Evolutionary conservation across 2,329 filamentous ascomycete genomes (phyloP), one percentile per base, ranked within the genome.

Genomic region (Sclerotiophoma versabilis): DNA sequence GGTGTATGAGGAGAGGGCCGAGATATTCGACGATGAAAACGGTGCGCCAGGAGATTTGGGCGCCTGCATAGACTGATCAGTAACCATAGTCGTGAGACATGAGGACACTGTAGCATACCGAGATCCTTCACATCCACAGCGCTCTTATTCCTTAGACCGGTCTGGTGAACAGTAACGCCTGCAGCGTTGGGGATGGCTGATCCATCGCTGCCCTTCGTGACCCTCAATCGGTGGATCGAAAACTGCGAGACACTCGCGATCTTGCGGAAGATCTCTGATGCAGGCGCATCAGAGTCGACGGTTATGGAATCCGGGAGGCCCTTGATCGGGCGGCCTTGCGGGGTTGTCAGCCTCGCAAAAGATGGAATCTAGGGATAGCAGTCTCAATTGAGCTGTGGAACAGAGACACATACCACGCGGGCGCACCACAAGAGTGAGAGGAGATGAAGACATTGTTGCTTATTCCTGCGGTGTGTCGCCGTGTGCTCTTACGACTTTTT

Each of bases 1-100:
- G 84, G 79, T 97, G 93, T 79, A 98, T 90, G 69, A 97, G 78
- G 68, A 98, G 84, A 5, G 95, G 95, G 4, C 95, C 95, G 62
- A 95, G 79, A 77, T 99, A 99, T 79, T 99, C 95, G 80, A 97
- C 87, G 59, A 97, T 80, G 81, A 93, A 99, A 75, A 98, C 93
- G 57, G 91, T 95, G 61, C 87, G 88, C 95, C 95, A 99, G 59
- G 86, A 87, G 50, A 97, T 89, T 76, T 99, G 95, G 42, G 88
- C 85, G 14, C 95, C 92, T 96, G 60, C 22, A 29, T 34, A 15
- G 10, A 8, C 20, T 38, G 55, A 17, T 62, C 36, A 59, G 60
- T 17, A 19, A 7, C 55, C 30, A 11, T 15, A 5, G n/a, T 9
- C 4, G 20, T 11, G 10, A 10, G 19, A 7, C 4, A n/a, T 5